Conservation (phyloP, 1,139 yeast species). For the Candida sp. region DNA sequence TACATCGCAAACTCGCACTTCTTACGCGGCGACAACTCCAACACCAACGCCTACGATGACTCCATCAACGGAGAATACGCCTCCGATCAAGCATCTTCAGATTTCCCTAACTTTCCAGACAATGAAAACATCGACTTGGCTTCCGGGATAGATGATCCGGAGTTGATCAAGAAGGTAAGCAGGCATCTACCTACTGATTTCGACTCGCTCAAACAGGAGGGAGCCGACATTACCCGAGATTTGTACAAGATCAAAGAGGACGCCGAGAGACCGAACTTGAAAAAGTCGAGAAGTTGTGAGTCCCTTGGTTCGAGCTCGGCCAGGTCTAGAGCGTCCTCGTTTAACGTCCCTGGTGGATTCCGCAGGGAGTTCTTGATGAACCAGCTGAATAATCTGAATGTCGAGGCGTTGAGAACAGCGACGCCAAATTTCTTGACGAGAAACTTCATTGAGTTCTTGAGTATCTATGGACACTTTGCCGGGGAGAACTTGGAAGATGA, state of each 20-base stretch:
- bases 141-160: slow-evolving; percentile 28
- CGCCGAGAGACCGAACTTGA: slow-evolving; percentile 17
- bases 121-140: slow-evolving; percentile 16
- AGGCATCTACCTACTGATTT: slow-evolving; percentile 34
- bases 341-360: slow-evolving; percentile 83
- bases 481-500: slow-evolving; percentile 82
- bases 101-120: background rate
- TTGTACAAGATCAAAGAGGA: slow-evolving; percentile 64
- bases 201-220: slow-evolving; percentile 64
- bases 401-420: slow-evolving; percentile 18
- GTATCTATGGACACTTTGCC: slow-evolving; percentile 83
- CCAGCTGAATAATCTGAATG: slow-evolving; percentile 16
- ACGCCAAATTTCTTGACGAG: slow-evolving; percentile 59
- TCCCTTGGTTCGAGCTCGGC: slow-evolving; percentile 16
- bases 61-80: slow-evolving; percentile 16
- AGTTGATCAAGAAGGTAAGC: slow-evolving; percentile 25
- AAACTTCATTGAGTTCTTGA: slow-evolving; percentile 74
- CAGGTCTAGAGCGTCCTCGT: slow-evolving; percentile 58
- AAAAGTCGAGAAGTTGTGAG: slow-evolving; percentile 34
- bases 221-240: slow-evolving; percentile 89
- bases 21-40: slow-evolving; percentile 18
- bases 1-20: slow-evolving; percentile 29
- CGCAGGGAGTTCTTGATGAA: slow-evolving; percentile 63
- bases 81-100: slow-evolving; percentile 17
- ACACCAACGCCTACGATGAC: too few species aligned